These are phyloP conservation scores for Trametes coccinea DNA, from an alignment of 768 basidiomycete genomes.

Conservation along the genomic window DNA sequence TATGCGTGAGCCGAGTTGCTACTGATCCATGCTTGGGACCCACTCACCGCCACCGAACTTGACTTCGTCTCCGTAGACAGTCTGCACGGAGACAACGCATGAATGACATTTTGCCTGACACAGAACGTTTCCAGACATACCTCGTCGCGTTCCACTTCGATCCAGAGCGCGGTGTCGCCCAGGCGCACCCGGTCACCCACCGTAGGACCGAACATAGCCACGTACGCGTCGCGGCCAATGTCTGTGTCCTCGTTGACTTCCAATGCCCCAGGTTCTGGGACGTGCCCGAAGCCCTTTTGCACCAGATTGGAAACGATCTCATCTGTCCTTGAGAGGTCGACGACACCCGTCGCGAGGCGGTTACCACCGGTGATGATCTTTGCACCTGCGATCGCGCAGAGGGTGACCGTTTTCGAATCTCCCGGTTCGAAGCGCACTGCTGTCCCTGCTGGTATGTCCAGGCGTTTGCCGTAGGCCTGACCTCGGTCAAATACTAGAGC, in stretches of 20 bases:
- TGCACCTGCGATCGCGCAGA: constrained; percentile 76
- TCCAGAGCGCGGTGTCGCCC: constrained; percentile 89
- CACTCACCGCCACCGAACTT: constrained; percentile 90
- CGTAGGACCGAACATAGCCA: constrained; percentile 95
- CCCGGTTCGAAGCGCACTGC: constrained; percentile 97
- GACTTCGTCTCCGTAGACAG: constrained; percentile 92
- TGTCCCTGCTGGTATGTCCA: constrained; percentile 93
- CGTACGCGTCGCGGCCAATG: constrained; percentile 72
- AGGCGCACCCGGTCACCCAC: constrained; percentile 85
- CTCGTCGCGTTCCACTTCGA: constrained; percentile 87
- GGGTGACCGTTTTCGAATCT: constrained; percentile 78
- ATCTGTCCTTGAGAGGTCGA: constrained; percentile 46
- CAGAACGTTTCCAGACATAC: constrained; percentile 35
- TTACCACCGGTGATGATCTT: constrained; percentile 81
- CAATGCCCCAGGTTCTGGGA: constrained; percentile 61
- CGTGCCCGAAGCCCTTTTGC: constrained; percentile 68
- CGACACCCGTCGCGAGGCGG: constrained; percentile 57
- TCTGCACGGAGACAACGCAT: constrained; percentile 40
- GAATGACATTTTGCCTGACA: not conserved
- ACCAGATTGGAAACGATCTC: constrained; percentile 50
- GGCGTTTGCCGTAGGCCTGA: constrained; percentile 77
- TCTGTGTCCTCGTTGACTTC: constrained; percentile 53
- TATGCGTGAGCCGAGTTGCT: not conserved
- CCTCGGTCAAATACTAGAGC: constrained; percentile 80
- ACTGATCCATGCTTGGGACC: constrained; percentile 9